Conservation (phyloP, 495 filamentous ascomycete species). For the Penicillium argentinense region DNA sequence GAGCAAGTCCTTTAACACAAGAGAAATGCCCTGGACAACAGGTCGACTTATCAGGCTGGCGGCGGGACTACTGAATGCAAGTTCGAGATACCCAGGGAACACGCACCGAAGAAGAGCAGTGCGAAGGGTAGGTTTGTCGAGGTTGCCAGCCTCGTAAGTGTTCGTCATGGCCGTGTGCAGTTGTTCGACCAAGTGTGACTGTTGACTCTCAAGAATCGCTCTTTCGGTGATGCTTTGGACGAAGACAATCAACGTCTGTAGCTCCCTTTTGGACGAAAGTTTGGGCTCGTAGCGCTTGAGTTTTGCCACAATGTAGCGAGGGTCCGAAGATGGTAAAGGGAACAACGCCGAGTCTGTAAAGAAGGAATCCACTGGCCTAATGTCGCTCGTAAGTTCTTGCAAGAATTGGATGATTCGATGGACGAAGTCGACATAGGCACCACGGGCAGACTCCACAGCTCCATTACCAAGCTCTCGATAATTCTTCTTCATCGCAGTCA, state of each 20-base stretch:
- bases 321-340: constrained; percentile 64
- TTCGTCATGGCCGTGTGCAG: constrained; percentile 55
- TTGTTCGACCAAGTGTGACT: constrained; percentile 58
- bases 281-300: constrained; percentile 64
- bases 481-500: constrained; percentile 68
- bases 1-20: constrained; percentile 47
- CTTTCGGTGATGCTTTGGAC: constrained; percentile 64
- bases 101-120: constrained; percentile 57
- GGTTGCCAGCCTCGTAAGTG: constrained; percentile 45
- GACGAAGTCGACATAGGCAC: constrained; percentile 67
- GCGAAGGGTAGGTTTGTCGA: constrained; percentile 51
- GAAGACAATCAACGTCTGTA: constrained; percentile 60
- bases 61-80: constrained; percentile 45
- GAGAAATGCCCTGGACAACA: constrained; percentile 49
- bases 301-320: constrained; percentile 66
- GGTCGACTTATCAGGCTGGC: constrained; percentile 62
- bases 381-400: constrained; percentile 64
- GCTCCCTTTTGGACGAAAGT: constrained; percentile 48
- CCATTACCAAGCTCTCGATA: constrained; percentile 59
- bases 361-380: constrained; percentile 62
- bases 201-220: constrained; percentile 61
- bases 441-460: constrained; percentile 33
- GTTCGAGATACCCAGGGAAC: constrained; percentile 65
- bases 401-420: constrained; percentile 62
- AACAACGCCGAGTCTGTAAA: constrained; percentile 67